A percentile compares a stretch with the other conserved stretches of the same genome.
phyloP scores from a whole-genome alignment of 495 filamentous ascomycete species.

The Trichoderma gamsii region DNA sequence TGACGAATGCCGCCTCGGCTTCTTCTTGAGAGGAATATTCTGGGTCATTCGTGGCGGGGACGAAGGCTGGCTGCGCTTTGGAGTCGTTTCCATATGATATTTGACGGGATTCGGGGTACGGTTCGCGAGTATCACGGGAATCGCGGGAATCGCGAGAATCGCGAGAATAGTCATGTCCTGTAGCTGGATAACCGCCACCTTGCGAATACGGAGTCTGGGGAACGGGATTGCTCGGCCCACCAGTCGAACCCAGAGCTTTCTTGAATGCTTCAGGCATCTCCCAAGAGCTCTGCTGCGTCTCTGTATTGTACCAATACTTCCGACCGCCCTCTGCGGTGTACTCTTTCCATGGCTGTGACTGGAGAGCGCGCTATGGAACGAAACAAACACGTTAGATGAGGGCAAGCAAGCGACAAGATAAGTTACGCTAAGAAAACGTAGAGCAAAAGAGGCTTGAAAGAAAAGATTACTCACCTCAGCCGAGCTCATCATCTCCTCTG shows the following conservation, averaged over 20 bases:
- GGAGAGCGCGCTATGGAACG: constrained; percentile 61
- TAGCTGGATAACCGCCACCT: constrained; percentile 21
- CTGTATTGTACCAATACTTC: constrained; percentile 91
- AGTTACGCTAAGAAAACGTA: background rate
- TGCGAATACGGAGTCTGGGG: constrained; percentile 13
- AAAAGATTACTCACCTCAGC: constrained; percentile 61
- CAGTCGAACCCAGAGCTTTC: constrained; percentile 51
- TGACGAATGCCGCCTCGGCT: constrained; percentile 89
- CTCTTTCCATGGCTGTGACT: constrained; percentile 87
- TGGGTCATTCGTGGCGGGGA: constrained; percentile 63
- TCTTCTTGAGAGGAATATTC: constrained; percentile 83
- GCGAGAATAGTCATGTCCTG: constrained; percentile 30
- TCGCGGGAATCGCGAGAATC: constrained; percentile 23
- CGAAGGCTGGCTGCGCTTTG: constrained; percentile 54
- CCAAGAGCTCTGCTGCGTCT: constrained; percentile 91
- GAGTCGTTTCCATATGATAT: constrained; percentile 61
- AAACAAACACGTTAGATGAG: constrained; percentile 15
- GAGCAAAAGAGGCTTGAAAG: background rate
- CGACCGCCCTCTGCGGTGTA: constrained; percentile 78
- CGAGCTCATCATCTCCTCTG: constrained; percentile 78
- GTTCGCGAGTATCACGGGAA: constrained; percentile 42
- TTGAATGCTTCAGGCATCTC: constrained; percentile 86
- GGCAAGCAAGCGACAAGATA: background rate
- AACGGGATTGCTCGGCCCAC: constrained; percentile 46
- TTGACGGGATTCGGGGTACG: constrained; percentile 58